Base-by-base conservation (phyloP, 768 basidiomycete species). In the Auriscalpium vulgare region DNA sequence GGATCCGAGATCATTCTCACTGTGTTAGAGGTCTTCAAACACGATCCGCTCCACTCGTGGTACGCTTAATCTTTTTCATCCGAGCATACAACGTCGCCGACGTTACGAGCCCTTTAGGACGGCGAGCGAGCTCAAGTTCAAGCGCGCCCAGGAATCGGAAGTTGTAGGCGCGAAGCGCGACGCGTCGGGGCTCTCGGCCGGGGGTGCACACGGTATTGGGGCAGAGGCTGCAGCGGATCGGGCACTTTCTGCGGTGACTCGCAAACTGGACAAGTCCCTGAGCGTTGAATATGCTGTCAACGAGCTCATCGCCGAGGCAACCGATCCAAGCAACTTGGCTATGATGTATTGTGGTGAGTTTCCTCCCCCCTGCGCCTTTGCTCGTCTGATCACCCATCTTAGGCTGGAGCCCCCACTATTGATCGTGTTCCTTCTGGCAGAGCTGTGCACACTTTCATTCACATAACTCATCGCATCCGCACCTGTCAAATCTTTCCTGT, bases 1-100 rank as follows among this genome's bases (percentile, higher is more conserved):
- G 81, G 85, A 10, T 90, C 91, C 0, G 88, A 85, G 37, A 83
- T 95, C 47, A 86, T 99, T 65, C 83, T 94, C 80, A 97, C 95
- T 1, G 88, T 99, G 4, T 77, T 99, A 38, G 95, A 97, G 65
- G 95, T 97, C 13, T 97, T 98, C 82, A 92, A 90, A 68, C 83
- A 95, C 65, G 95, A 99, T 68, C 95, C 97, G 6, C 78, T 99
- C 17, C 90, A 97, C 63, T 86, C 83, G 35, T 98, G 95, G 95
- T 92, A 50, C 37, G 82, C 4, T 10, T 14, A 8, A 13, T 35
- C n/a, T 44, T 37, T 36, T 13, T 11, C 29, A 59, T 38, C 35
- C 49, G 11, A 19, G 8, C 29, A 11, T 40, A 17, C 7, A 29
- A 23, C n/a, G 37, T n/a, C 50, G 44, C 21, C 34, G n/a, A 14